Percentiles rank a stretch among this genome's conserved stretches.
These are phyloP conservation scores for Drechslerella dactyloides DNA, from an alignment of 2,329 filamentous ascomycete species.

Conservation along the genomic window DNA sequence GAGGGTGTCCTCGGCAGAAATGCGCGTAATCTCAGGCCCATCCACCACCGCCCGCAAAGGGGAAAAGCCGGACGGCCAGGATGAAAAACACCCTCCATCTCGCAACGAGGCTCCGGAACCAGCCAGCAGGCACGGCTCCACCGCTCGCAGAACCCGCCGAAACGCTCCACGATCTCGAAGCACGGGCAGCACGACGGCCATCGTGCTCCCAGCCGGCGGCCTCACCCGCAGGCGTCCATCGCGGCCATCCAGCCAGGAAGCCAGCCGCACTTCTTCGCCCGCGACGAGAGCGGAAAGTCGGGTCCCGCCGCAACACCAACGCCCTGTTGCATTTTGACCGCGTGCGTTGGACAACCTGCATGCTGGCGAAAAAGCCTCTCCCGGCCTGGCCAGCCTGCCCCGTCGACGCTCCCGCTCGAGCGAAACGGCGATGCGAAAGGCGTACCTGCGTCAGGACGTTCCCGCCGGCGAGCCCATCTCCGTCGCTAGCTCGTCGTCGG, in stretches of 20 bases:
- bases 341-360: conserved; percentile 25
- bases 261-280: not conserved
- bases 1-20: conserved; percentile 22
- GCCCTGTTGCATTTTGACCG: conserved; percentile 46
- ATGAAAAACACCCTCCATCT: conserved; percentile 6
- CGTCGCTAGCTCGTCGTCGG: conserved; percentile 12
- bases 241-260: not conserved
- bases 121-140: not conserved
- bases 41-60: not conserved
- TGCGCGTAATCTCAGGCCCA: conserved; percentile 17
- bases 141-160: not conserved
- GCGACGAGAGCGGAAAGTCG: not conserved
- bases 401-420: conserved; percentile 14
- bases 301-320: conserved; percentile 6
- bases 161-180: not conserved
- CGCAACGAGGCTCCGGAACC: not conserved
- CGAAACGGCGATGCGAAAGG: conserved; percentile 1
- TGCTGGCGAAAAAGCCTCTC: conserved; percentile 6
- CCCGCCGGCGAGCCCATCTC: conserved; percentile 16
- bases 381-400: too few relatives aligned
- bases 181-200: not conserved
- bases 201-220: too few relatives aligned
- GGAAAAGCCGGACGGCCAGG: too few relatives aligned
- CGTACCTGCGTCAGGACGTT: conserved; percentile 5
- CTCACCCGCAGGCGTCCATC: too few relatives aligned